Percentiles rank a stretch among this genome's conserved stretches.
Conservation (phyloP, 225 moss, liverwort and hornwort genomes). For the Bryoerythrophyllum caledonicum region DNA sequence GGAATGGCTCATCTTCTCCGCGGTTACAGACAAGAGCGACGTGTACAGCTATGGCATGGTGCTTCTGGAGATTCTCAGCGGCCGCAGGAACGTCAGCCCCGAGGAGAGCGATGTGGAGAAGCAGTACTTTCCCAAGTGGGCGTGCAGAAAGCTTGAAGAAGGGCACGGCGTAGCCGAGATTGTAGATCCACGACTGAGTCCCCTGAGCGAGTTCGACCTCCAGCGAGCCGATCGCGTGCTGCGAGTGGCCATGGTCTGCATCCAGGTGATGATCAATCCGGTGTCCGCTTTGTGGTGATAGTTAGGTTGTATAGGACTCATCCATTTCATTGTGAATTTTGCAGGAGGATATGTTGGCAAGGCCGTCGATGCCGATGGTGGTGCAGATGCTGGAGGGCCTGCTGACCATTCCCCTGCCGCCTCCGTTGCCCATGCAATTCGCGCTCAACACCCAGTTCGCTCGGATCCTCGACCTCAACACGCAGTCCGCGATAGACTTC, state of each 20-base stretch:
- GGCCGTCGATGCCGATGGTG: slow-evolving; percentile 63
- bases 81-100: slow-evolving; percentile 45
- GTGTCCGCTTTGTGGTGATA: not conserved
- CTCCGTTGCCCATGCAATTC: slow-evolving; percentile 45
- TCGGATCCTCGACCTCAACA: slow-evolving; percentile 48
- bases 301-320: not conserved
- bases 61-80: slow-evolving; percentile 66
- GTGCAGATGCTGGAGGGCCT: slow-evolving; percentile 65
- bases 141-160: slow-evolving; percentile 38
- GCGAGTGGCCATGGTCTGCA: slow-evolving; percentile 58
- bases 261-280: slow-evolving; percentile 31
- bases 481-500: slow-evolving; percentile 38
- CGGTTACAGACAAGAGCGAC: slow-evolving; percentile 69
- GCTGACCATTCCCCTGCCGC: slow-evolving; percentile 36
- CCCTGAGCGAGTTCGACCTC: slow-evolving; percentile 21
- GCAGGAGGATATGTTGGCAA: slow-evolving; percentile 62
- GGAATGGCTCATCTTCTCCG: slow-evolving; percentile 66
- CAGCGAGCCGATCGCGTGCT: slow-evolving; percentile 51
- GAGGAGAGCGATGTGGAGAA: slow-evolving; percentile 50
- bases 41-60: slow-evolving; percentile 81
- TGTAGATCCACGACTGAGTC: slow-evolving; percentile 38
- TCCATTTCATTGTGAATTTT: not conserved
- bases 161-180: slow-evolving; percentile 50
- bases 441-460: slow-evolving; percentile 55
- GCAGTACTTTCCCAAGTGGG: slow-evolving; percentile 71